Conservation (phyloP, 1,284 basidiomycete genomes). For the Cryptococcus neoformans region DNA sequence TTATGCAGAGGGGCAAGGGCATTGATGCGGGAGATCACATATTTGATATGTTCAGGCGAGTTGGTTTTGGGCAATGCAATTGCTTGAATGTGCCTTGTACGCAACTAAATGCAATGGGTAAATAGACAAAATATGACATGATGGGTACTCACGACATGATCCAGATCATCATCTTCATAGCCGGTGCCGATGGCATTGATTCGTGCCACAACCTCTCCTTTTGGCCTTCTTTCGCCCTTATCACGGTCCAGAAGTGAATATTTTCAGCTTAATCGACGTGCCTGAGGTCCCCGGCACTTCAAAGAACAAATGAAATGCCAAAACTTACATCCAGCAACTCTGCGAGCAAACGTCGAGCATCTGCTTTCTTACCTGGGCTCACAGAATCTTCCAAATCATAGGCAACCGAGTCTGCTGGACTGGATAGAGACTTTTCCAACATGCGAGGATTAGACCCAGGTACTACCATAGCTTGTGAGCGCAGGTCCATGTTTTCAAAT, state of each 20-base stretch:
- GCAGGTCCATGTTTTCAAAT: not conserved
- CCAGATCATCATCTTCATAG: conserved; percentile 68
- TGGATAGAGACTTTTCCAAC: conserved; percentile 69
- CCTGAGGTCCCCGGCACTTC: not conserved
- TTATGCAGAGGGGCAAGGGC: conserved; percentile 26
- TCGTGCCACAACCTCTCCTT: conserved; percentile 63
- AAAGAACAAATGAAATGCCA: not conserved
- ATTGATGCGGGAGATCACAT: conserved; percentile 55
- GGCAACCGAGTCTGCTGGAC: conserved; percentile 68
- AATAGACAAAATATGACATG: not conserved
- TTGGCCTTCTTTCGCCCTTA: conserved; percentile 25
- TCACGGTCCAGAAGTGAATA: not conserved
- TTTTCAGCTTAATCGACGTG: not conserved
- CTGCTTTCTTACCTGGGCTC: conserved; percentile 62
- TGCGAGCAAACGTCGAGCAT: conserved; percentile 60
- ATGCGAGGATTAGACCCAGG: conserved; percentile 73
- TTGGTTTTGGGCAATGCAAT: conserved; percentile 80
- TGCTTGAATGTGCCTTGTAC: conserved; percentile 51
- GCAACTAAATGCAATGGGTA: conserved; percentile 19
- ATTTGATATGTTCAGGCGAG: conserved; percentile 61
- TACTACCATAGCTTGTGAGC: conserved; percentile 49
- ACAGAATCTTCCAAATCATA: conserved; percentile 85
- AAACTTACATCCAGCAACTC: conserved; percentile 55
- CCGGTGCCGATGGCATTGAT: conserved; percentile 71
- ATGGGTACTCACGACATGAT: conserved; percentile 57